A percentile compares a stretch with the other conserved stretches of the same genome.
These are phyloP conservation scores for Colletotrichum coccodes DNA, from an alignment of 2,329 filamentous ascomycete genomes.

Conservation along the genomic window DNA sequence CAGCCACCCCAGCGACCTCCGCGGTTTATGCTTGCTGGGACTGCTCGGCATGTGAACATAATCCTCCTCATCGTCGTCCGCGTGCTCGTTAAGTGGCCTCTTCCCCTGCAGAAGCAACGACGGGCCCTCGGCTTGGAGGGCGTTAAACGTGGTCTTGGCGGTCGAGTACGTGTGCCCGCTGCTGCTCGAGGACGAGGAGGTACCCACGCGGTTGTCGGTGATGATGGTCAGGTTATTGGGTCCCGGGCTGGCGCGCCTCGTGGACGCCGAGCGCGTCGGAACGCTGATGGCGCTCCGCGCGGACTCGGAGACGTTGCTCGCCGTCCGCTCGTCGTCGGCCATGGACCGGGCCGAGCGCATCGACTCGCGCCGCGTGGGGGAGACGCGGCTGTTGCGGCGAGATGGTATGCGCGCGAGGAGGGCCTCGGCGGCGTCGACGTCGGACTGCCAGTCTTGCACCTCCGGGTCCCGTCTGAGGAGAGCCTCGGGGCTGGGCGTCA, in stretches of 20 bases:
- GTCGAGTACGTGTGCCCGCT: slow-evolving; percentile 59
- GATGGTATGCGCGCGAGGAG: slow-evolving; percentile 58
- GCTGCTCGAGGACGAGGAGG: slow-evolving; percentile 50
- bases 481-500: slow-evolving; percentile 54
- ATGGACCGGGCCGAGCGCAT: slow-evolving; percentile 43
- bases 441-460: slow-evolving; percentile 67
- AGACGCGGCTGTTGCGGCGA: slow-evolving; percentile 44
- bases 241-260: slow-evolving; percentile 14
- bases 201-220: slow-evolving; percentile 24
- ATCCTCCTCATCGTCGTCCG: slow-evolving; percentile 47
- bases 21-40: slow-evolving; percentile 66
- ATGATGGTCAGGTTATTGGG: slow-evolving; percentile 34
- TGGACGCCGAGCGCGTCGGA: slow-evolving; percentile 43
- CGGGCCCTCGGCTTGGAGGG: slow-evolving; percentile 64
- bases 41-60: slow-evolving; percentile 55
- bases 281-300: slow-evolving; percentile 56
- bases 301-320: slow-evolving; percentile 66
- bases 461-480: slow-evolving; percentile 55
- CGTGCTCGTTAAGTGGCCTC: background rate
- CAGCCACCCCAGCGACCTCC: slow-evolving; percentile 67
- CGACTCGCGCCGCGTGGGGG: slow-evolving; percentile 51
- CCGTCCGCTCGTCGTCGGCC: slow-evolving; percentile 62
- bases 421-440: slow-evolving; percentile 64
- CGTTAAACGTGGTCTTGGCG: slow-evolving; percentile 62
- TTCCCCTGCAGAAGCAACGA: slow-evolving; percentile 51